A percentile compares a stretch with the other conserved stretches of the same genome.
Conservation (phyloP, 192 early-diverging fungal species). For the Endogone sp. region DNA sequence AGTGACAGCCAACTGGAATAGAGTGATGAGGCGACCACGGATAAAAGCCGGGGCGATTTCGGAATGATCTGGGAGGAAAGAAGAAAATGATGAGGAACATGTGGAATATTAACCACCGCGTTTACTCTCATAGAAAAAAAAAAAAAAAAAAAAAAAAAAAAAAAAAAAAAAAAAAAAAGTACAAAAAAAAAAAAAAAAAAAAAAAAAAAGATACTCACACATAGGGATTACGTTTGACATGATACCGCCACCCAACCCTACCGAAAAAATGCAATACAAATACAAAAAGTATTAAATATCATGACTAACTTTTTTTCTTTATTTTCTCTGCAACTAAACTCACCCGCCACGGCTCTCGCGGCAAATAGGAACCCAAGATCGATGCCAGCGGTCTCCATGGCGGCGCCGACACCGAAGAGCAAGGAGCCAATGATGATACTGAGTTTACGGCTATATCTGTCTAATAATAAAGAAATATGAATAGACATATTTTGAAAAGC, state of each 20-base stretch:
- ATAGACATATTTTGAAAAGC: neutral
- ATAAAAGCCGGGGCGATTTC: slow-evolving; percentile 75
- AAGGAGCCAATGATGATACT: slow-evolving; percentile 63
- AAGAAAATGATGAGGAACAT: slow-evolving; percentile 4
- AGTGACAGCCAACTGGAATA: slow-evolving; percentile 92
- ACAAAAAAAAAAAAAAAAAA: neutral
- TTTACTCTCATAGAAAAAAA: too few relatives aligned
- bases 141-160: too few relatives aligned
- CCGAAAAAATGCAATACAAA: too few relatives aligned
- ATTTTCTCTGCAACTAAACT: too few relatives aligned
- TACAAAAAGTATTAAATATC: neutral
- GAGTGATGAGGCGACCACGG: slow-evolving; percentile 79
- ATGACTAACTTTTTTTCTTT: slow-evolving; percentile 46
- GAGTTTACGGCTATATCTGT: slow-evolving; percentile 59
- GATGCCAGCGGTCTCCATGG: slow-evolving; percentile 60
- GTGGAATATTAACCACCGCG: neutral
- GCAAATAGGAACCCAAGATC: slow-evolving; percentile 57
- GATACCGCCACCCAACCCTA: slow-evolving; percentile 25
- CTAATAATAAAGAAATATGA: slow-evolving; percentile 38
- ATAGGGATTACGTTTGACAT: slow-evolving; percentile 28
- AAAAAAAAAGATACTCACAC: slow-evolving; percentile 9
- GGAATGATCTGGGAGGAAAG: neutral
- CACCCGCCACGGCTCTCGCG: slow-evolving; percentile 79
- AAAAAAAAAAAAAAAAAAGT: too few relatives aligned
- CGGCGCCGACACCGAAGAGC: slow-evolving; percentile 72